Percentiles rank a stretch among this genome's conserved stretches.
These are phyloP conservation scores for Dryadomyces quercivorus DNA, from an alignment of 2,329 filamentous ascomycete species.

Conservation along the genomic window DNA sequence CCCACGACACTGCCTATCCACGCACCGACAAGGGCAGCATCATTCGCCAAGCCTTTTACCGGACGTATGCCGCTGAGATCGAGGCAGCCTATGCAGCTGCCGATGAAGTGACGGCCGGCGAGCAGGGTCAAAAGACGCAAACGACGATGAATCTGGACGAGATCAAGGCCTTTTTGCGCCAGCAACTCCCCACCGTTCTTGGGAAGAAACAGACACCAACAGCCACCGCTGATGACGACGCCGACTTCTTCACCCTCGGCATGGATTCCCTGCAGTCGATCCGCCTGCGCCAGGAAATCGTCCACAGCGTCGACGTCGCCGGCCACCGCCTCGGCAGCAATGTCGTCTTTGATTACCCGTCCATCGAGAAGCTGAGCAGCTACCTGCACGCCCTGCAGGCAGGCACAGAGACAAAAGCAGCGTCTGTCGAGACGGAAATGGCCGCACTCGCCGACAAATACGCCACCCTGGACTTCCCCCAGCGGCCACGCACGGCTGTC, in stretches of 20 bases:
- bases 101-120: constrained; percentile 24
- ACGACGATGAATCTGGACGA: constrained; percentile 27
- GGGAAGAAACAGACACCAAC: not conserved
- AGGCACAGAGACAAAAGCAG: not conserved
- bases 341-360: constrained; percentile 46
- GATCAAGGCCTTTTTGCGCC: constrained; percentile 18
- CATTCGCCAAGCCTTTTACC: constrained; percentile 36
- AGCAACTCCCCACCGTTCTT: not conserved
- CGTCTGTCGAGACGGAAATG: constrained; percentile 26
- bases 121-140: constrained; percentile 13
- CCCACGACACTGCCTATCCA: constrained; percentile 27
- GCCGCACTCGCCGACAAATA: constrained; percentile 29
- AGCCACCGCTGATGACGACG: constrained; percentile 23
- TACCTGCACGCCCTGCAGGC: constrained; percentile 21
- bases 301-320: constrained; percentile 35
- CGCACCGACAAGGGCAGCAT: constrained; percentile 41
- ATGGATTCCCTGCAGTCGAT: constrained; percentile 49
- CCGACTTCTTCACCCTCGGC: constrained; percentile 46
- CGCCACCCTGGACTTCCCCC: constrained; percentile 6
- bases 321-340: constrained; percentile 38
- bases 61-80: constrained; percentile 29
- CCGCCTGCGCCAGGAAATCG: constrained; percentile 37
- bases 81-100: constrained; percentile 23
- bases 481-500: not conserved
- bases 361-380: constrained; percentile 29